Evolutionary conservation across 805 yeast genomes (phyloP).

Genomic region (Sugiyamaella qingdaonensis): DNA sequence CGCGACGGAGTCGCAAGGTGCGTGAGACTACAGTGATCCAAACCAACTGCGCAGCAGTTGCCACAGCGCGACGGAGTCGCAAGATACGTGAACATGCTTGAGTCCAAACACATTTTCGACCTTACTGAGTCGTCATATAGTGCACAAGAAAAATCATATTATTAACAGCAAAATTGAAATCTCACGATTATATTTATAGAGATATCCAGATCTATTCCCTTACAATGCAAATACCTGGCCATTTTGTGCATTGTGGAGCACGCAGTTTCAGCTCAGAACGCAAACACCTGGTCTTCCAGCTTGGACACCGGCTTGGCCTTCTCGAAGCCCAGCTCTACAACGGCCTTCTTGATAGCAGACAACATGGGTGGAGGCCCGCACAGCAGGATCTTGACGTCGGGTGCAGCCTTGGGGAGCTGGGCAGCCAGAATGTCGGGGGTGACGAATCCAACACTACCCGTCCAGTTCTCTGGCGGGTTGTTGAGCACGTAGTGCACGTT

Average conservation of each 20-base stretch:
- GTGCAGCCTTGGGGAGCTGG: constrained; percentile 57
- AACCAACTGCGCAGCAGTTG: too few species aligned
- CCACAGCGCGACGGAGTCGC: too few species aligned
- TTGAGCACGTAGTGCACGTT: constrained; percentile 70
- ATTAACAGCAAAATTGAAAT: too few species aligned
- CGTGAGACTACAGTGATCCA: too few species aligned
- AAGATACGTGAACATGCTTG: too few species aligned
- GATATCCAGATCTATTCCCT: not conserved
- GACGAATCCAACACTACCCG: constrained; percentile 79
- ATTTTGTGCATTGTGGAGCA: too few species aligned
- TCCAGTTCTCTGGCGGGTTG: constrained; percentile 66
- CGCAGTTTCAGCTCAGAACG: constrained; percentile 46
- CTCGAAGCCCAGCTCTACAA: constrained; percentile 63
- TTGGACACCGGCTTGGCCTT: constrained; percentile 88
- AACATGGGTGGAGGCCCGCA: constrained; percentile 97
- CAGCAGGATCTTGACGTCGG: constrained; percentile 62
- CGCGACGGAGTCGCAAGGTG: too few species aligned
- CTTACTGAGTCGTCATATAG: too few species aligned
- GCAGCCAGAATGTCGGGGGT: constrained; percentile 66
- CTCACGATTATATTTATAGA: too few species aligned
- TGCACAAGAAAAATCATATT: too few species aligned
- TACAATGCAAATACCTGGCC: constrained; percentile 17
- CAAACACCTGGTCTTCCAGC: constrained; percentile 85
- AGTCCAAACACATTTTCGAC: too few species aligned
- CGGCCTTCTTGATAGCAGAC: constrained; percentile 75